These are phyloP conservation scores for Apophysomyces sp. DNA, from an alignment of 371 early-diverging fungal genomes.

Conservation along the genomic window DNA sequence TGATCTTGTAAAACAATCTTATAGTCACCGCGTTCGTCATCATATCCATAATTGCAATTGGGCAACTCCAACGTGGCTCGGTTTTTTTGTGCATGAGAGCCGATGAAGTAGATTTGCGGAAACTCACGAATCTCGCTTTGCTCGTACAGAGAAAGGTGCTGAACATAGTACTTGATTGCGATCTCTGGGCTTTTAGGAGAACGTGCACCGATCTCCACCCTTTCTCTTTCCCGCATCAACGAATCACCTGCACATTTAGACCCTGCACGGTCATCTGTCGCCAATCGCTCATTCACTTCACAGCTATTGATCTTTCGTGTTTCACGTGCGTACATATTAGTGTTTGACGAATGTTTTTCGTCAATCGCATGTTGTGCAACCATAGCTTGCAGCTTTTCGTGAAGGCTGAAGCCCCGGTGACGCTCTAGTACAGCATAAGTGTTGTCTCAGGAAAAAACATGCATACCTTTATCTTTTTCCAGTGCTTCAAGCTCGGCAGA, in stretches of 20 bases:
- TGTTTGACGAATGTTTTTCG: constrained; percentile 9
- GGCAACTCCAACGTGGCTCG: constrained; percentile 47
- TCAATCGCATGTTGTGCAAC: constrained; percentile 27
- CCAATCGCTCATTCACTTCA: constrained; percentile 3
- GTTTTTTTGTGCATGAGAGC: constrained; percentile 59
- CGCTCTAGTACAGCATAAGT: constrained; percentile 5
- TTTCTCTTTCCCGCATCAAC: constrained; percentile 25
- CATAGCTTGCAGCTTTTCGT: constrained; percentile 32
- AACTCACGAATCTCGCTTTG: constrained; percentile 77
- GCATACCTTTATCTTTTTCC: constrained; percentile 7
- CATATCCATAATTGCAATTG: constrained; percentile 72
- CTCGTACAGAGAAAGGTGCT: constrained; percentile 72
- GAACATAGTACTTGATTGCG: constrained; percentile 30
- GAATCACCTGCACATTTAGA: constrained; percentile 25
- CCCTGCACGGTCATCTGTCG: neutral
- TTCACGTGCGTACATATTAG: constrained; percentile 10
- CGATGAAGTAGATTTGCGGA: constrained; percentile 80
- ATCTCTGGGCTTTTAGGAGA: constrained; percentile 36
- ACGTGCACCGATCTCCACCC: constrained; percentile 15
- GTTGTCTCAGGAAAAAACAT: neutral
- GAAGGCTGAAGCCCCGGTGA: constrained; percentile 26
- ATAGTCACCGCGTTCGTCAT: constrained; percentile 93
- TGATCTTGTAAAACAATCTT: constrained; percentile 83
- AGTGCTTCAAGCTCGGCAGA: constrained; percentile 5
- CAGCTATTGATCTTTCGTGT: constrained; percentile 8